Conservation (phyloP, 306 rosid genomes). For the Abrus precatorius region DNA sequence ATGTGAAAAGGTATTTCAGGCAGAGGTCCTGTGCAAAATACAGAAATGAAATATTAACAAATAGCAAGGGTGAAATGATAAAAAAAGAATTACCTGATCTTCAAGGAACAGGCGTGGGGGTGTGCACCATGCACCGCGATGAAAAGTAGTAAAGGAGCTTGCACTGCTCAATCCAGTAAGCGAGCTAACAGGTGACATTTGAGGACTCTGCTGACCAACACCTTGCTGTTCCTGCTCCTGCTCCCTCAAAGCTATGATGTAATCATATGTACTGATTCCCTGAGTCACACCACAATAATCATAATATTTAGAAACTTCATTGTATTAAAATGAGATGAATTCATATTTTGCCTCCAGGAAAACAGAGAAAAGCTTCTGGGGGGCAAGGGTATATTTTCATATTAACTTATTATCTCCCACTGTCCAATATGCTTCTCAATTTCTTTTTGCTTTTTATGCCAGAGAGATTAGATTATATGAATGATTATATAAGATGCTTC, state of each 20-base stretch:
- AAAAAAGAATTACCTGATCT: slow-evolving; percentile 81
- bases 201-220: slow-evolving; percentile 91
- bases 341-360: neutral
- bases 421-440: neutral
- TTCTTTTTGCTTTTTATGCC: slow-evolving; percentile 3
- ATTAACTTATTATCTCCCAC: neutral
- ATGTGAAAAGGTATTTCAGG: slow-evolving; percentile 5
- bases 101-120: slow-evolving; percentile 95
- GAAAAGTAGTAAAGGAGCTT: slow-evolving; percentile 90
- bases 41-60: slow-evolving; percentile 1
- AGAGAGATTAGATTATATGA: slow-evolving; percentile 14
- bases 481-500: neutral
- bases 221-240: slow-evolving; percentile 96
- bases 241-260: slow-evolving; percentile 97
- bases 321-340: neutral
- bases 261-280: slow-evolving; percentile 99
- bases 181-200: slow-evolving; percentile 97
- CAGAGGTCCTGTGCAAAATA: slow-evolving; percentile 19
- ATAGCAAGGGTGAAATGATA: slow-evolving; percentile 19
- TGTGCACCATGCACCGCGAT: slow-evolving; percentile 97
- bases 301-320: slow-evolving; percentile 18
- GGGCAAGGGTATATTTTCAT: neutral
- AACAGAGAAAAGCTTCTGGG: neutral
- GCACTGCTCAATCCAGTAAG: slow-evolving; percentile 97
- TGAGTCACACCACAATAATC: slow-evolving; percentile 44